phyloP scores from a whole-genome alignment of 1,139 yeast species.

The Saccharomyces hybrid region DNA sequence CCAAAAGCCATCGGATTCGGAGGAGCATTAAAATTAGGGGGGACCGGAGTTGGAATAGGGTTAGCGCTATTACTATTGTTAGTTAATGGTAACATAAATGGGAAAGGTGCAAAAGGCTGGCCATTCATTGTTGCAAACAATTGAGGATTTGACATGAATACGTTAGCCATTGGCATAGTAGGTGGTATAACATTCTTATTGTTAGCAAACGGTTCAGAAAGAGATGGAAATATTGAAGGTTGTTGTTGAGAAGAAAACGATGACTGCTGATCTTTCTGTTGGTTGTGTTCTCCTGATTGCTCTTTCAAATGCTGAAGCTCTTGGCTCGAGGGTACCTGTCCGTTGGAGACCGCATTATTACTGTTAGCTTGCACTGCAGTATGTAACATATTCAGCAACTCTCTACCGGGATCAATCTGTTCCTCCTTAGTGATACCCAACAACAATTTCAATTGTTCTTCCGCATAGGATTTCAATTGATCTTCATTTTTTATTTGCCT shows the following conservation, averaged over 20 bases:
- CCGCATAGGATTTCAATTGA: slow-evolving; percentile 43
- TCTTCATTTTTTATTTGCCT: slow-evolving; percentile 50
- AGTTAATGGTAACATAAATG: slow-evolving; percentile 20
- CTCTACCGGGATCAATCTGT: slow-evolving; percentile 64
- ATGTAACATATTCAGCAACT: slow-evolving; percentile 56
- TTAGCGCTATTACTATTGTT: neutral
- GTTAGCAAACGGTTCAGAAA: slow-evolving; percentile 3
- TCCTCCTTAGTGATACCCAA: slow-evolving; percentile 45
- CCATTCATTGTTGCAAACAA: slow-evolving; percentile 17
- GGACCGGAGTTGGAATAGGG: slow-evolving; percentile 2
- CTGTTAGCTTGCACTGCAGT: slow-evolving; percentile 30
- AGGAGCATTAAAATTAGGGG: slow-evolving; percentile 5
- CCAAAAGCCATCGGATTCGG: slow-evolving; percentile 12
- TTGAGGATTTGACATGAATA: slow-evolving; percentile 5
- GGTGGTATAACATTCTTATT: slow-evolving; percentile 7
- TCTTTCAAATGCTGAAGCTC: neutral
- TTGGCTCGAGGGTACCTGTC: slow-evolving; percentile 1
- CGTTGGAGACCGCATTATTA: slow-evolving; percentile 9
- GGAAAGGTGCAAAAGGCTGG: slow-evolving; percentile 30
- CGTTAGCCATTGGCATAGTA: slow-evolving; percentile 9
- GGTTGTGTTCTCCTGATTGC: neutral
- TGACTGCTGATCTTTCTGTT: slow-evolving; percentile 1
- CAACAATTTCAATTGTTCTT: slow-evolving; percentile 52
- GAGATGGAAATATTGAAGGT: slow-evolving; percentile 10
- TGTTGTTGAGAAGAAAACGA: slow-evolving; percentile 9